Base-by-base conservation (phyloP, 2,329 filamentous ascomycete species). In the Fusarium sp. region DNA sequence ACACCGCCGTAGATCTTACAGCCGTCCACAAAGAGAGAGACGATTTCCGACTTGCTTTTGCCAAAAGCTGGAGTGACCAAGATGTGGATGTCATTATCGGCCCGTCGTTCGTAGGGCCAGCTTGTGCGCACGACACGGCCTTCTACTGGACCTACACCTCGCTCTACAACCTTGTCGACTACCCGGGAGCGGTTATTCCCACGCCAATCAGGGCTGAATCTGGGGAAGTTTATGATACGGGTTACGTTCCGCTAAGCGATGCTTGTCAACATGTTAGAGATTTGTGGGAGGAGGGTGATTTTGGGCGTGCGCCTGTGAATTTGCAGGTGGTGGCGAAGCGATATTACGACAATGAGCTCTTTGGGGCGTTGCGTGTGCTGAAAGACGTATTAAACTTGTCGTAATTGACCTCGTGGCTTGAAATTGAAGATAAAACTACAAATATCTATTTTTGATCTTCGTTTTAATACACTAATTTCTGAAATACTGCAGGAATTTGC, bases 61-160 rank as follows among this genome's bases (percentile, higher is more conserved):
- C 80, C 5, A 62, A 69, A 63, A 80, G 80, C 75, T 84, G 82
- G 82, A 54, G 5, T 3, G 64, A 68, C 9, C 81, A 82, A 65
- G 81, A 82, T 35, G 80, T 83, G n/a, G 82, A 83, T 46, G 73
- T 84, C 1, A 70, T 84, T 32, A 58, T 83, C 13, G 77, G 80
- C 5, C 82, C 82, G 3, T 76, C 79, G 2, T 84, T 80, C 46
- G 77, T 83, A 21, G 82, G 83, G 5, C 81, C 82, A 6, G 83
- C 83, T 1, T 75, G 75, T n/a, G 72, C 70, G 9, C 83, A 84
- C 53, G 81, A 83, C 28, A 81, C 82, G 16, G 78, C 78, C 0
- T 72, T 80, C 10, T 80, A 82, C 69, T 82, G 81, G 81, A 81
- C 80, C 1, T 83, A 83, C 68, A 83, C 82, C 3, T 80, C 81